phyloP scores from a whole-genome alignment of 225 moss, liverwort and hornwort species.

The Pseudoscleropodium purum region DNA sequence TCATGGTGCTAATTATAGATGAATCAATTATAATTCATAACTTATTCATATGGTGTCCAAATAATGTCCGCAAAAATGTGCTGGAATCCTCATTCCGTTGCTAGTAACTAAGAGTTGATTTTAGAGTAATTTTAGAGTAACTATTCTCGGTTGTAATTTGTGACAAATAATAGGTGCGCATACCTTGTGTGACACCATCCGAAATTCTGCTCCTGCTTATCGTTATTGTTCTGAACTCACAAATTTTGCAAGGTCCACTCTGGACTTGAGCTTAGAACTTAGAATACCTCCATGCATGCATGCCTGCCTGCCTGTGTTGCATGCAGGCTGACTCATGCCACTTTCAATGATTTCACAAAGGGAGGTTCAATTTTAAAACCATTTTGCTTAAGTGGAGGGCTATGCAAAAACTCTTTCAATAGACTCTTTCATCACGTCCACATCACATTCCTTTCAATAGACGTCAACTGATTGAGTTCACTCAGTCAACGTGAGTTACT shows the following conservation, averaged over 20 bases:
- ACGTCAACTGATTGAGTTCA: neutral
- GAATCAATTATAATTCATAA: neutral
- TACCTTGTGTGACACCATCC: too few relatives aligned
- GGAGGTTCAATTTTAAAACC: neutral
- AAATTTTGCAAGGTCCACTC: neutral
- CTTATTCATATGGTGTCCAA: neutral
- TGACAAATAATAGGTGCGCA: neutral
- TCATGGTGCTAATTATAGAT: neutral
- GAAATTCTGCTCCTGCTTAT: neutral
- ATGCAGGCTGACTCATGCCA: neutral
- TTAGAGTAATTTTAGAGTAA: neutral
- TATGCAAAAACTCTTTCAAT: neutral
- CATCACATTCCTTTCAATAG: neutral
- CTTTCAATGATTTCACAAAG: neutral
- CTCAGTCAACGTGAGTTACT: neutral
- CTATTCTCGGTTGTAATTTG: neutral
- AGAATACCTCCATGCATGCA: neutral
- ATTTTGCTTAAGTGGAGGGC: neutral
- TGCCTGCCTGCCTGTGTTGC: neutral
- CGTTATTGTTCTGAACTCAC: neutral
- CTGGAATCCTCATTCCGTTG: neutral
- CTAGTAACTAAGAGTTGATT: neutral
- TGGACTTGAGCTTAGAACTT: neutral
- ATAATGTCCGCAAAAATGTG: accelerated
- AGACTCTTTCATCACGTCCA: too few relatives aligned